Evolutionary conservation across 352 stramenopile species (phyloP).

Genomic region (Globisporangium ultimum): DNA sequence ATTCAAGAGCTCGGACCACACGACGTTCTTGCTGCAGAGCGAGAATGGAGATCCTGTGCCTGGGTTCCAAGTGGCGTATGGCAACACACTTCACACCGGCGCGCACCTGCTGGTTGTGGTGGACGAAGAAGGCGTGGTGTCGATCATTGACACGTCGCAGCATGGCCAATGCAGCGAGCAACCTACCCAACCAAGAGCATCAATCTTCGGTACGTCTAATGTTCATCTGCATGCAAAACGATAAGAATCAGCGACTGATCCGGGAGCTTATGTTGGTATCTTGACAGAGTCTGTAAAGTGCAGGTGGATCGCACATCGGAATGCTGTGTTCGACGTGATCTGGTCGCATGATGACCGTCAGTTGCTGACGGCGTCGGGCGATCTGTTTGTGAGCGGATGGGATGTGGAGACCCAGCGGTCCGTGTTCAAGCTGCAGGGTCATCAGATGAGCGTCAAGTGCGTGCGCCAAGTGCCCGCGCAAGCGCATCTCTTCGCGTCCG

Average conservation of each 20-base stretch:
- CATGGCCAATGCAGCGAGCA: not conserved
- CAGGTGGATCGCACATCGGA: constrained; percentile 50
- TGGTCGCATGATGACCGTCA: constrained; percentile 48
- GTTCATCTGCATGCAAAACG: no score
- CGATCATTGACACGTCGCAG: constrained; percentile 34
- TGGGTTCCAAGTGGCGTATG: constrained; percentile 56
- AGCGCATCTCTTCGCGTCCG: constrained; percentile 44
- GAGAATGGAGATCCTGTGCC: constrained; percentile 20
- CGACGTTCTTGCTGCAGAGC: constrained; percentile 12
- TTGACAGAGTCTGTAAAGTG: constrained; percentile 3
- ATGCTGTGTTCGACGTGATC: constrained; percentile 69
- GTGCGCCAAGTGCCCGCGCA: constrained; percentile 42
- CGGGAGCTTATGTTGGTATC: not conserved
- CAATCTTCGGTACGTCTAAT: constrained; percentile 7
- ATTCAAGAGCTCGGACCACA: constrained; percentile 24
- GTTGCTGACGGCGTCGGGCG: constrained; percentile 58
- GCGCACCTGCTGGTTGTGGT: constrained; percentile 36
- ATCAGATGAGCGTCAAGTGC: constrained; percentile 78
- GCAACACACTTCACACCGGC: constrained; percentile 9
- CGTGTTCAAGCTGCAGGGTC: constrained; percentile 34
- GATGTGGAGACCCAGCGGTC: constrained; percentile 40
- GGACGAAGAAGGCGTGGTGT: constrained; percentile 56
- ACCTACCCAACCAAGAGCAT: not conserved
- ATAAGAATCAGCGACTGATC: no score
- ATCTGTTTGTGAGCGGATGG: constrained; percentile 50